These are phyloP conservation scores for Vanderwaltozyma verrucispora DNA, from an alignment of 805 yeast species.

Conservation along the genomic window DNA sequence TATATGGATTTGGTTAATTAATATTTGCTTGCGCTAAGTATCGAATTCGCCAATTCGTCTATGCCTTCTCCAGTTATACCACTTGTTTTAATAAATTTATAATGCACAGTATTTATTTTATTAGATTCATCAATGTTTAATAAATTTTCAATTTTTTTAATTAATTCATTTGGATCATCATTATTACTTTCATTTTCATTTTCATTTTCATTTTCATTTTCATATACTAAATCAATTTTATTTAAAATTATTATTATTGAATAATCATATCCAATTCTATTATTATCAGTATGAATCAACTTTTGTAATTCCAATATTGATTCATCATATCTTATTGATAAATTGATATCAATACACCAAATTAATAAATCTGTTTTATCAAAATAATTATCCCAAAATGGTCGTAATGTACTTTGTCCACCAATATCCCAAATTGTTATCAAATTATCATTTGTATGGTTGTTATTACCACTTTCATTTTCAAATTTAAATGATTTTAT, in stretches of 20 bases:
- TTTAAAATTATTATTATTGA: constrained; percentile 54
- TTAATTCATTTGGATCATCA: too few species aligned
- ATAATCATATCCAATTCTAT: constrained; percentile 51
- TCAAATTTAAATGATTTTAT: constrained; percentile 39
- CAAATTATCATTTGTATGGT: constrained; percentile 28
- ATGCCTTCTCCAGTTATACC: constrained; percentile 18
- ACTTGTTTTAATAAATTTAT: constrained; percentile 10
- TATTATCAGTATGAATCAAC: constrained; percentile 50
- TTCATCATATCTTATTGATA: constrained; percentile 52
- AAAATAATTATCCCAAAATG: constrained; percentile 91
- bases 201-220: constrained; percentile 1
- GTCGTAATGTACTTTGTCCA: constrained; percentile 73
- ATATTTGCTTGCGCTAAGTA: background rate
- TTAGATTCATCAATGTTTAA: background rate
- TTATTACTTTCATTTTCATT: too few species aligned
- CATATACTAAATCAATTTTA: constrained; percentile 50
- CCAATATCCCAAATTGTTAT: constrained; percentile 83
- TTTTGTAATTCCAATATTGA: constrained; percentile 53
- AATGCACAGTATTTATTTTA: too few species aligned
- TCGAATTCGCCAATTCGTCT: constrained; percentile 3
- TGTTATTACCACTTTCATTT: too few species aligned
- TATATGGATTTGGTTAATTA: too few species aligned
- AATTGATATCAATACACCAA: constrained; percentile 73
- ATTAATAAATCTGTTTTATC: constrained; percentile 68
- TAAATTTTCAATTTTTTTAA: background rate